Evolutionary conservation across 768 basidiomycete genomes (phyloP), one percentile per base, ranked within the genome.

Genomic region (Mycena epipterygia): DNA sequence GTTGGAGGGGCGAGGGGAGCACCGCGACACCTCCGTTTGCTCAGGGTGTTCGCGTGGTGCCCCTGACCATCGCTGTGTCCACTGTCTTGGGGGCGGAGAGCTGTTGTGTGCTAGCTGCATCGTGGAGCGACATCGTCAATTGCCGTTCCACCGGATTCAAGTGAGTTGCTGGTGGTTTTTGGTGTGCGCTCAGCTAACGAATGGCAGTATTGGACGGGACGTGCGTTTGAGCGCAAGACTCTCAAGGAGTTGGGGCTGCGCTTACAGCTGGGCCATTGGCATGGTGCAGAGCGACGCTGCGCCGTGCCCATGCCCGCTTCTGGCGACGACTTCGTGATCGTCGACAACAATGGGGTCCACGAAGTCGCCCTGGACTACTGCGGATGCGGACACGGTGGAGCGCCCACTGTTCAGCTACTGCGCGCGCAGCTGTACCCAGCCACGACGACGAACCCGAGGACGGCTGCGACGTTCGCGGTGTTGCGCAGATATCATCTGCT

Each of bases 201-300:
- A n/a, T n/a, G 42, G 33, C 29, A 76, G 75, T 11, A 39, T 2
- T 74, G 75, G 74, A 67, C 60, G 1, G 69, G 72, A 0, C 1
- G 13, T 1, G 41, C 30, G 14, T 76, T 71, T 41, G 56, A 68
- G 46, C 32, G 27, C 17, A 33, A 7, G 19, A 37, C 65, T 5
- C 62, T 76, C 6, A 62, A 66, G 41, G 16, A 17, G 0, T 41
- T 76, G 3, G 75, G 72, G 1, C 35, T 75, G 5, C 71, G 66
- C 37, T 48, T 73, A 23, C 75, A 72, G 35, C 61, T 76, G 0
- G 75, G 75, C 8, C 75, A 74, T 44, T 65, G 64, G 55, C 25
- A 61, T 8, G 51, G 48, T 9, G 3, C 27, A 17, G 49, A 48
- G 3, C 21, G 27, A 17, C 2, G 4, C 6, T 73, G 75, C 30